A percentile compares a stretch with the other conserved stretches of the same genome.
These are phyloP conservation scores for Trichothecium roseum DNA, from an alignment of 2,329 filamentous ascomycete species.

Conservation along the genomic window DNA sequence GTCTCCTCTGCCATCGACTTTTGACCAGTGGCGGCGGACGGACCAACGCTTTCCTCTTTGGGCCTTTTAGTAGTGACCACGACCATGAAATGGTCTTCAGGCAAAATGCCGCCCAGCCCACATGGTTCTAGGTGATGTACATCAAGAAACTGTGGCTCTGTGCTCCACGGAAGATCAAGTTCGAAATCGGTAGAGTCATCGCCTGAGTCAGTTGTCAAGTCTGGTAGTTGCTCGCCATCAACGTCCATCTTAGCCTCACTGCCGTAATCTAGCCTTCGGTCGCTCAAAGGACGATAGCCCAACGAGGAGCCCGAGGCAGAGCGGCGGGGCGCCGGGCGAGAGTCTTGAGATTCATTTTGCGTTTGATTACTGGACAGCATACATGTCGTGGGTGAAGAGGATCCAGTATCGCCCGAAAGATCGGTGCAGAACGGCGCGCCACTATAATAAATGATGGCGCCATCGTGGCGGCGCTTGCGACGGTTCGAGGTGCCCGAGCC, in stretches of 20 bases:
- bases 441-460: constrained; percentile 75
- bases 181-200: constrained; percentile 24
- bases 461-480: constrained; percentile 50
- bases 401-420: constrained; percentile 55
- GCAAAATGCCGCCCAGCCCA: constrained; percentile 47
- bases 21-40: neutral
- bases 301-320: constrained; percentile 41
- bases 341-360: constrained; percentile 10
- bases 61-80: constrained; percentile 40
- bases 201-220: constrained; percentile 21
- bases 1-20: constrained; percentile 15
- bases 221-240: constrained; percentile 13
- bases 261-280: constrained; percentile 14
- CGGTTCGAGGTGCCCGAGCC: constrained; percentile 36
- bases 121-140: constrained; percentile 39
- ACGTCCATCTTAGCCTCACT: constrained; percentile 17
- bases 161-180: constrained; percentile 33
- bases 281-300: constrained; percentile 37
- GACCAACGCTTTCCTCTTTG: constrained; percentile 13
- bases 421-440: constrained; percentile 75
- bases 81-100: constrained; percentile 55
- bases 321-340: constrained; percentile 20
- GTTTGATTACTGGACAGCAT: constrained; percentile 34
- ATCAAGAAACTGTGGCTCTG: constrained; percentile 26
- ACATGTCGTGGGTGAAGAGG: constrained; percentile 35